phyloP scores from a whole-genome alignment of 306 rosid species.

The Trifolium repens region DNA sequence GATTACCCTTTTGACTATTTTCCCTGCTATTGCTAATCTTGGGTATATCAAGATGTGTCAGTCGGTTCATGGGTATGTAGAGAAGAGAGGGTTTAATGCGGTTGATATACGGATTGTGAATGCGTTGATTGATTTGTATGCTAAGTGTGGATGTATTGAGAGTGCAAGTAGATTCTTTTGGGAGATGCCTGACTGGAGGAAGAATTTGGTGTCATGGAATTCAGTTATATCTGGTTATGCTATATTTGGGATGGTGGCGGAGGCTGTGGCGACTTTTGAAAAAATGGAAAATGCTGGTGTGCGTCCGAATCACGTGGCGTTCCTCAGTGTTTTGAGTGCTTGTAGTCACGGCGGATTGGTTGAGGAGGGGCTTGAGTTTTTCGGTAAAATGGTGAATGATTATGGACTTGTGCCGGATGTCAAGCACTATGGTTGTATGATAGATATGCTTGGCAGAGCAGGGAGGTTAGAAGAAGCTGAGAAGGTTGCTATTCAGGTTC shows the following conservation, averaged over 20 bases:
- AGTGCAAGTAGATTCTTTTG: slow-evolving; percentile 55
- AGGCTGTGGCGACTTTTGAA: slow-evolving; percentile 57
- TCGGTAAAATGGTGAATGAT: slow-evolving; percentile 59
- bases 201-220: slow-evolving; percentile 73
- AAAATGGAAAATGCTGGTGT: slow-evolving; percentile 67
- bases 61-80: slow-evolving; percentile 66
- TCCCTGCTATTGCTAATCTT: slow-evolving; percentile 64
- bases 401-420: slow-evolving; percentile 54
- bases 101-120: slow-evolving; percentile 61
- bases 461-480: slow-evolving; percentile 82
- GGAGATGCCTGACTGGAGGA: slow-evolving; percentile 57
- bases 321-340: slow-evolving; percentile 66
- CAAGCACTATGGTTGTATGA: slow-evolving; percentile 75
- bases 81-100: slow-evolving; percentile 66
- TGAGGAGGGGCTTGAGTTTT: slow-evolving; percentile 73
- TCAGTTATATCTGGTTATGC: slow-evolving; percentile 70
- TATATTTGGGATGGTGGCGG: slow-evolving; percentile 68
- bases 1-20: slow-evolving; percentile 64
- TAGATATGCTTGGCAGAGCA: slow-evolving; percentile 75
- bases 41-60: slow-evolving; percentile 62
- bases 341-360: slow-evolving; percentile 80
- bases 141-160: slow-evolving; percentile 76
- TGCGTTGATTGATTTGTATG: slow-evolving; percentile 69
- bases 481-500: slow-evolving; percentile 62
- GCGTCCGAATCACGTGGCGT: slow-evolving; percentile 63